Conservation (phyloP, 2,329 filamentous ascomycete genomes). For the Epichloe sibirici region DNA sequence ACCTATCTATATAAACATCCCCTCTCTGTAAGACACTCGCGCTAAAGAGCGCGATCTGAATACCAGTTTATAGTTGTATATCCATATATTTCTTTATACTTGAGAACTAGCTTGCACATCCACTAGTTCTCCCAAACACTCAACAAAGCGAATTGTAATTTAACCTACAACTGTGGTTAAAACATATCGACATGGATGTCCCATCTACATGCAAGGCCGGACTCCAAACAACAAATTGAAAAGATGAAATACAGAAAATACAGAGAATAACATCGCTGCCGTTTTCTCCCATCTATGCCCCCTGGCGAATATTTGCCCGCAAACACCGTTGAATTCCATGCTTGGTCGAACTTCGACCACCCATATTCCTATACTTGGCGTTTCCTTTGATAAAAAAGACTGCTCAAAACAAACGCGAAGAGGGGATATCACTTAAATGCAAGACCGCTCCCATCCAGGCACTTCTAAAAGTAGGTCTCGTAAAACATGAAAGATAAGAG, state of each 20-base stretch:
- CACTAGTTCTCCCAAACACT: too few species aligned
- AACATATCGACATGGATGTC: too few species aligned
- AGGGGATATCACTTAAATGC: constrained; percentile 1
- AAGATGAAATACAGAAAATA: neutral
- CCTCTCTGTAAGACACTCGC: too few species aligned
- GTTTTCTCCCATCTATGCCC: neutral
- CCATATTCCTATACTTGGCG: neutral
- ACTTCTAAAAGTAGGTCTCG: neutral
- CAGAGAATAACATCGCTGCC: neutral
- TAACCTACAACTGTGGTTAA: neutral
- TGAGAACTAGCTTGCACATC: too few species aligned
- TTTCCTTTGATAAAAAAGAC: too few species aligned
- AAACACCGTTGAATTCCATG: neutral
- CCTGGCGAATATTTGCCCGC: neutral
- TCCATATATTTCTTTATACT: too few species aligned
- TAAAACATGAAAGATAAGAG: neutral
- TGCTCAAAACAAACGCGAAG: too few species aligned
- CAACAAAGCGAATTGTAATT: too few species aligned
- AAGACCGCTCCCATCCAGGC: neutral
- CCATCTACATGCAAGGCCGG: neutral
- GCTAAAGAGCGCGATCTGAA: too few species aligned
- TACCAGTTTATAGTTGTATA: too few species aligned
- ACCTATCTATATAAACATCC: too few species aligned
- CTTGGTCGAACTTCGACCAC: neutral
- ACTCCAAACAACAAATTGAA: neutral